A percentile compares a stretch with the other conserved stretches of the same genome.
phyloP scores from a whole-genome alignment of 139 green algal species.

The Chlamydomonas asymmetrica region DNA sequence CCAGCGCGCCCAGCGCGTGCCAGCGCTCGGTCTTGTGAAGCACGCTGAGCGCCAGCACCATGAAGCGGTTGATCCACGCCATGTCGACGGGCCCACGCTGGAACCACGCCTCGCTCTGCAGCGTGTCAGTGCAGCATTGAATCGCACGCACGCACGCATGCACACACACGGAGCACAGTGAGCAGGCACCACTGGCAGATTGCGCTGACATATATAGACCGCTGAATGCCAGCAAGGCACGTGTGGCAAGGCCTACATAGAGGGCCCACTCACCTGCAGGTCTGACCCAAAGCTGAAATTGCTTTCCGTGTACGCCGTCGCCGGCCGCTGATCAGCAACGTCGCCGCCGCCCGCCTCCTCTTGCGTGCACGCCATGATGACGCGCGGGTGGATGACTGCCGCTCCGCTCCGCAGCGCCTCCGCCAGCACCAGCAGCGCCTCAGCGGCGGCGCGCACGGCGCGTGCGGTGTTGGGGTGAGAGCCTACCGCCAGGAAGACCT shows the following conservation, averaged over 20 bases:
- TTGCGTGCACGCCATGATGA: conserved; percentile 6
- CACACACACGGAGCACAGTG: no score
- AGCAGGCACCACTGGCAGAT: no score
- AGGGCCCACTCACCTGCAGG: conserved; percentile 25
- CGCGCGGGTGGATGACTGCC: conserved; percentile 28
- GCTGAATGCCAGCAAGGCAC: no score
- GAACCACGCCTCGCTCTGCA: conserved; percentile 61
- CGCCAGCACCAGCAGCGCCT: conserved; percentile 42
- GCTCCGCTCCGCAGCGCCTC: conserved; percentile 25
- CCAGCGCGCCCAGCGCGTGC: conserved; percentile 39
- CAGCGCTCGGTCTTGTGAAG: conserved; percentile 41
- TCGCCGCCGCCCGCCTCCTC: background rate
- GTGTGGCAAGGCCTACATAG: no score
- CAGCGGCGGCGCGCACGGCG: conserved; percentile 1
- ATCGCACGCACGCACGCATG: no score
- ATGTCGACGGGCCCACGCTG: conserved; percentile 42
- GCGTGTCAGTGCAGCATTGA: no score
- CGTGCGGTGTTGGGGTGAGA: conserved; percentile 25
- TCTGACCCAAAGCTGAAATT: conserved; percentile 49
- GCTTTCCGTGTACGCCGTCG: conserved; percentile 8
- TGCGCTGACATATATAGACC: no score
- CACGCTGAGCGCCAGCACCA: conserved; percentile 36
- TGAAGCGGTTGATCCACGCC: conserved; percentile 32
- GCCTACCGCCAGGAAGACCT: conserved; percentile 1
- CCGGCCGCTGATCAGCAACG: background rate